phyloP scores from a whole-genome alignment of 352 stramenopile species.

The Pythium brachiatum region DNA sequence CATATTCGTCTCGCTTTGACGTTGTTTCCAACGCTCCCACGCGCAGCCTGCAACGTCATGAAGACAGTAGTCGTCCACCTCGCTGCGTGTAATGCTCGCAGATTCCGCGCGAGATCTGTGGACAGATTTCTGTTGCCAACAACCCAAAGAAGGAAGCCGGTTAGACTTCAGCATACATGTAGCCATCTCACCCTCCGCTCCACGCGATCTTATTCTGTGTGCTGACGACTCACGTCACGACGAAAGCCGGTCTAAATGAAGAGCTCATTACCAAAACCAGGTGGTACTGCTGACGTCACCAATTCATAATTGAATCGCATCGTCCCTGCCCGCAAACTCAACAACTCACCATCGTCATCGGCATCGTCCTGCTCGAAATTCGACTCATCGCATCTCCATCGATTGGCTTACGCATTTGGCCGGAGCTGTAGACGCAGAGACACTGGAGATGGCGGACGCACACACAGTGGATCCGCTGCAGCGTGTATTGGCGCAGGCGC shows the following conservation, averaged over 20 bases:
- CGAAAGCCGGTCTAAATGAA: neutral
- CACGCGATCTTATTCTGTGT: neutral
- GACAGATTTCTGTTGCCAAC: neutral
- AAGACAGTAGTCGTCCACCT: neutral
- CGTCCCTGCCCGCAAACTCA: neutral
- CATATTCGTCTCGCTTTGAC: too few species aligned
- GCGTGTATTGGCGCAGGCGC: conserved; percentile 13
- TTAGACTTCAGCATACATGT: neutral
- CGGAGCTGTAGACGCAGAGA: too few species aligned
- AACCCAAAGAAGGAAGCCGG: neutral
- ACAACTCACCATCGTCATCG: neutral
- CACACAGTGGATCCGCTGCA: conserved; percentile 9
- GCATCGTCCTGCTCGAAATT: neutral
- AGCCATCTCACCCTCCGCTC: neutral
- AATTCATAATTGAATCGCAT: neutral
- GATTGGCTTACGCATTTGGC: too few species aligned
- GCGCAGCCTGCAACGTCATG: too few species aligned
- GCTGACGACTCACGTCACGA: neutral
- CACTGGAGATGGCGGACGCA: too few species aligned
- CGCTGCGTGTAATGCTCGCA: neutral
- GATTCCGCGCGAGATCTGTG: neutral
- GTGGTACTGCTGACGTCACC: neutral
- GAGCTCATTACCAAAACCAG: neutral
- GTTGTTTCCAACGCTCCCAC: too few species aligned
- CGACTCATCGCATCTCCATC: too few species aligned